Conservation (phyloP, 2,329 filamentous ascomycete genomes). For the Volutella citrinella region DNA sequence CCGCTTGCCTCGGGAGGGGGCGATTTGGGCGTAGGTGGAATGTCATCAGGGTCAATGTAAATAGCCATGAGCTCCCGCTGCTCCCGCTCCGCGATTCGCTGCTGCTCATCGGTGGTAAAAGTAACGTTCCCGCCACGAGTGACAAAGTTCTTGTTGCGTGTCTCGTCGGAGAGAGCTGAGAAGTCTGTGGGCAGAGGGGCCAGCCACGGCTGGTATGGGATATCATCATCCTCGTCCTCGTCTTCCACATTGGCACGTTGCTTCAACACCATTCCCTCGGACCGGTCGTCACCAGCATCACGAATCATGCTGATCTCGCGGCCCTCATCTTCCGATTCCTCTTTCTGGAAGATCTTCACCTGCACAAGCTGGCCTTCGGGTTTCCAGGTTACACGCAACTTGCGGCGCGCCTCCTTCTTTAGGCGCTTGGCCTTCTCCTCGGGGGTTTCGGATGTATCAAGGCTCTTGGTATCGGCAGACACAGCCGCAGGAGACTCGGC, state of each 20-base stretch:
- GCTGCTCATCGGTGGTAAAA: constrained; percentile 55
- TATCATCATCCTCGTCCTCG: constrained; percentile 58
- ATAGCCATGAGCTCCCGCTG: constrained; percentile 59
- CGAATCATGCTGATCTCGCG: constrained; percentile 65
- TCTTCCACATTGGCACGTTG: constrained; percentile 45
- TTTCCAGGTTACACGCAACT: constrained; percentile 70
- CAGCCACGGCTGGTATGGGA: constrained; percentile 51
- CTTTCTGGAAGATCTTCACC: constrained; percentile 68
- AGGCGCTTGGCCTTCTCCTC: constrained; percentile 66
- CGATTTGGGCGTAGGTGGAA: constrained; percentile 55
- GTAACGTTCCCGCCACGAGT: constrained; percentile 52
- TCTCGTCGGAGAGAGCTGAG: constrained; percentile 42
- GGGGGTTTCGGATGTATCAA: constrained; percentile 59
- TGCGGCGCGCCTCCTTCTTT: constrained; percentile 68
- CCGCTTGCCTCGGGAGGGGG: constrained; percentile 37
- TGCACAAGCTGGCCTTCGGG: constrained; percentile 64
- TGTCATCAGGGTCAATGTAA: constrained; percentile 52
- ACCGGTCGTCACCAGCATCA: constrained; percentile 70
- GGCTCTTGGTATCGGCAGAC: constrained; percentile 47
- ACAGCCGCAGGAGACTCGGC: constrained; percentile 40
- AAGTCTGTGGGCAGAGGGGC: constrained; percentile 48
- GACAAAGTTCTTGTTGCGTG: constrained; percentile 46
- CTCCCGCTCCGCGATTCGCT: constrained; percentile 54
- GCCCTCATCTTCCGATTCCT: constrained; percentile 67
- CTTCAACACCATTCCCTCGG: constrained; percentile 68